Evolutionary conservation across 2,329 filamentous ascomycete species (phyloP), one percentile per base, ranked within the genome.

Genomic region (Leptosphaerulina australis): DNA sequence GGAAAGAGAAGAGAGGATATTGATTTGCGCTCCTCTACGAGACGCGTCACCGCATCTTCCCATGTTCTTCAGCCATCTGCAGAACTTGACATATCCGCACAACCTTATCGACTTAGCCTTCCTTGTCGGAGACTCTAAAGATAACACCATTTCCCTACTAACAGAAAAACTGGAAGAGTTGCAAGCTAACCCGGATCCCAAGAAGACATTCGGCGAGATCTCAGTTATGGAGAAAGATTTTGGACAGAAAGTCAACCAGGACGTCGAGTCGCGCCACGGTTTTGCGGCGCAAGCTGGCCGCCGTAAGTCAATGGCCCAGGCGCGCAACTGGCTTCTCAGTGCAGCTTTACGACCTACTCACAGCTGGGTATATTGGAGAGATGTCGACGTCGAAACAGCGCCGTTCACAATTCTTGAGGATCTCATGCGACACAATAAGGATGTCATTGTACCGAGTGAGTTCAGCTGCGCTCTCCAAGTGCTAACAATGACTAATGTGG

Each of bases 141-240:
- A 99, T 69, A 84, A 87, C 54, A 99, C 94, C 1, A 79, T 97
- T 28, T 75, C 84, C 24, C 81, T 94, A 36, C 81, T 99, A 40
- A 84, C 87, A 4, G 79, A 88, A 50, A 86, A 88, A 64, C 77
- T 99, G 44, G 84, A 90, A 61, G 83, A 86, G 30, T 81, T 97
- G 11, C 94, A 99, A 75, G 85, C 84, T 18, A 84, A 94, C 54
- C 80, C 86, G 17, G 89, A 97, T 62, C 85, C 87, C 9, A 87
- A 85, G 62, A 87, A 92, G 74, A 86, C 88, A 12, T 99, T 92
- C 69, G 94, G 94, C 53, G 94, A 99, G 76, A 94, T 99, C 50
- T 96, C 91, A 0, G 94, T 99, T 53, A 92, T 99, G 59, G 91
- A 97, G 76, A 99, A 99, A 77, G 93, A 99, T 73, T 99, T 99